Evolutionary conservation across 2,329 filamentous ascomycete species (phyloP), one percentile per base, ranked within the genome.

Genomic region (Clarireedia homoeocarpa): DNA sequence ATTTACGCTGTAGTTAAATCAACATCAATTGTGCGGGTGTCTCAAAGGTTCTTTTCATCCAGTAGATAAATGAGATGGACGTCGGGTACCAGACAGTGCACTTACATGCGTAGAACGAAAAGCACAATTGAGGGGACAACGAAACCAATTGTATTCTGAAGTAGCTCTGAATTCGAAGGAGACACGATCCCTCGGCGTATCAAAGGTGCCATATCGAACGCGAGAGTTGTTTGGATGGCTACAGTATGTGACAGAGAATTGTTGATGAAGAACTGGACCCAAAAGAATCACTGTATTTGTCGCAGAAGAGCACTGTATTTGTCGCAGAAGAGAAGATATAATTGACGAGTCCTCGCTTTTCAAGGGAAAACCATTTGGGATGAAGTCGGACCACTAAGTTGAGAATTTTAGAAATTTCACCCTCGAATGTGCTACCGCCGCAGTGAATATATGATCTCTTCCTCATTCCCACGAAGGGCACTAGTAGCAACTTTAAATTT

Each of bases 101-200:
- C 63, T 59, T 60, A 65, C 63, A 63, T 53, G 26, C 62, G 50
- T 5, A 62, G 40, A 10, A 48, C 20, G 5, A 62, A 62, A 23
- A 62, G 51, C 10, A 61, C 2, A 10, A 58, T 23, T 46, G 62
- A 58, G 15, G 57, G 53, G 23, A 61, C 51, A 23, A 57, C 62
- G 51, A 65, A 65, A 3, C 56, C 62, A 27, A 65, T 58, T 1
- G 60, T 58, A 38, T 64, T 64, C n/a, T 55, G 45, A 14, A 63
- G 53, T 4, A 65, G 46, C 36, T 65, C 60, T 1, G 49, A 9
- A 27, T 59, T 61, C 1, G 56, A 55, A 3, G 63, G 62, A 48
- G 52, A 59, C n/a, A 59, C 54, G 20, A 53, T 51, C 9, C 60
- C 58, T 5, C 59, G 54, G 23, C 27, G 20, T 17, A 51, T n/a